Evolutionary conservation across 345 rosid genomes (phyloP).

Genomic region (Bretschneidera sinensis): DNA sequence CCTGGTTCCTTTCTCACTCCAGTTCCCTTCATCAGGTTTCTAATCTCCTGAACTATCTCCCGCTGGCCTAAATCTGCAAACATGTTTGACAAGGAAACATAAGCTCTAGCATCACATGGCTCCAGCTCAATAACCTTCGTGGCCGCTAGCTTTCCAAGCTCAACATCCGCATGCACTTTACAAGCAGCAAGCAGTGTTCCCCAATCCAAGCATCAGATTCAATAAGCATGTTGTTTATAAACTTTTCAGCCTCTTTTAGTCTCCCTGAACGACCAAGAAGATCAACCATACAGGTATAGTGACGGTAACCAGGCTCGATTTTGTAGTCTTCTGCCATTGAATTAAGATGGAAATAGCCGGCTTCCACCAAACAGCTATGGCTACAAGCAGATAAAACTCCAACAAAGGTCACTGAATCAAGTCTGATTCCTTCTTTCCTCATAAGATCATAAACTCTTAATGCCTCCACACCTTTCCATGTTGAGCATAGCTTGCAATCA

Average conservation of each 20-base stretch:
- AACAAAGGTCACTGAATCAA: constrained; percentile 64
- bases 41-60: constrained; percentile 56
- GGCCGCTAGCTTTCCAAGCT: constrained; percentile 68
- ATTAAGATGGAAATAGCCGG: constrained; percentile 51
- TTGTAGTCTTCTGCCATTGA: constrained; percentile 58
- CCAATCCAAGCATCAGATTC: constrained; percentile 66
- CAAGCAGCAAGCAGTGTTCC: constrained; percentile 79
- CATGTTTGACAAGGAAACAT: constrained; percentile 67
- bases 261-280: constrained; percentile 75
- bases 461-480: constrained; percentile 70
- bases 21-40: constrained; percentile 53
- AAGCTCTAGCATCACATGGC: constrained; percentile 59
- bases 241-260: constrained; percentile 64
- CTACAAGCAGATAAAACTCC: constrained; percentile 75
- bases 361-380: constrained; percentile 63
- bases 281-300: constrained; percentile 77
- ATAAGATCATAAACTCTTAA: constrained; percentile 44
- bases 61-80: constrained; percentile 73
- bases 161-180: constrained; percentile 60
- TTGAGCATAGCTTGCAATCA: constrained; percentile 66
- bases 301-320: constrained; percentile 53
- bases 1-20: constrained; percentile 61
- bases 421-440: constrained; percentile 44
- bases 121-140: constrained; percentile 43
- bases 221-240: constrained; percentile 53